Base-by-base conservation (phyloP, 139 green algal genomes). In the Eudorina sp. region DNA sequence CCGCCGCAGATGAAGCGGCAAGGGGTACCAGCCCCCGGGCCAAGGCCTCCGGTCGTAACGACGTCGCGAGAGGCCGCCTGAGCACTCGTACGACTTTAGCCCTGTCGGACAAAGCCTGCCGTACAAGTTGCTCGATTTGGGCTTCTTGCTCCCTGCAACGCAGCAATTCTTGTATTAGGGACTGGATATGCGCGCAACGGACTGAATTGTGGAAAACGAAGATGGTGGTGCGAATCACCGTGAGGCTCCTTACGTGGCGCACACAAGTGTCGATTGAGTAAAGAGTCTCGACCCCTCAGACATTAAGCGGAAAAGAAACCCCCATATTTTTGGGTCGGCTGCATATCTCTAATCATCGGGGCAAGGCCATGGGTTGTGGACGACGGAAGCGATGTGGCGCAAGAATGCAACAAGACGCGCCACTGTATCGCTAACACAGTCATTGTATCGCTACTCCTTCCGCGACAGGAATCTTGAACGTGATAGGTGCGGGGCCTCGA, bases 41-140 rank as follows among this genome's bases (percentile, higher is more conserved):
- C 1, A 88, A 36, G 58, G 31, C 46, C 4, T 80, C 64, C 3
- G 46, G 64, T 0, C 29, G 1, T 18, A 13, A 0, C 46, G 1
- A 16, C 53, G 34, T 2, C 23, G 69, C 16, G 7, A 75, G 29
- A 27, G 53, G 83, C 13, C 89, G 89, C 34, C 68, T 74, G 0
- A 96, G 72, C 0, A 80, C 89, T 34, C 92, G 92, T 79, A 97
- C 93, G 36, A 93, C 81, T 27, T 77, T 75, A 16, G 92, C 93
- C 4, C 95, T 74, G 34, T 89, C 90, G 34, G 83, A 86, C 3
- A 97, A 90, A 1, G 94, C 95, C 27, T 85, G 80, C 2, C 77
- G 81, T 8, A 90, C 90, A 68, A 96, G n/a, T 14, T 51, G 70
- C 87, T 96, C 94, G 4, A 95, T 86, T 1, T 85, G 21, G 0